These are phyloP conservation scores for Sinapis alba DNA, from an alignment of 441 rosid genomes.

Conservation along the genomic window DNA sequence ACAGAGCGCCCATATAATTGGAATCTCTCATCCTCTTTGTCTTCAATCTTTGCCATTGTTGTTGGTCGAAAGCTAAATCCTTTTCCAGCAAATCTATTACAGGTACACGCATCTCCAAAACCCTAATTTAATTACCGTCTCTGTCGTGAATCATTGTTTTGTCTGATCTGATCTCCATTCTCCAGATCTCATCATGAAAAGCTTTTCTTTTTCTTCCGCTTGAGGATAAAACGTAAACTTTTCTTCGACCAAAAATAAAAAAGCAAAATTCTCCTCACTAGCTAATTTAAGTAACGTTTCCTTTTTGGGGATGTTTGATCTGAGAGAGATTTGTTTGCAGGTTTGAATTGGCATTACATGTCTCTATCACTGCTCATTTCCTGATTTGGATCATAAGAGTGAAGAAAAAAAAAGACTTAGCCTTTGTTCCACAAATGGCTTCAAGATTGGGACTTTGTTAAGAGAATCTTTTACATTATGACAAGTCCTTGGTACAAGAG, in stretches of 20 bases:
- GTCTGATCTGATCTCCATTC: conserved; percentile 39
- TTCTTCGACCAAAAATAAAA: not conserved
- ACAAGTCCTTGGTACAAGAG: conserved; percentile 81
- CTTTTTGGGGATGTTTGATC: conserved; percentile 33
- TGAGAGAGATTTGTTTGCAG: conserved; percentile 39
- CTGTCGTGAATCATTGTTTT: conserved; percentile 4
- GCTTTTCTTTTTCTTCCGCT: not conserved
- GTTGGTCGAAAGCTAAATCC: conserved; percentile 30
- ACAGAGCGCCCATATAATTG: conserved; percentile 31
- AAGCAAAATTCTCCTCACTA: conserved; percentile 8
- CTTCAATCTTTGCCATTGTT: conserved; percentile 27
- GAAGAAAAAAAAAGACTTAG: conserved; percentile 31
- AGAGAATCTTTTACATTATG: conserved; percentile 55
- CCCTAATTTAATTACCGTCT: conserved; percentile 40
- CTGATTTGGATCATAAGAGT: conserved; percentile 37
- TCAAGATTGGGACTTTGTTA: conserved; percentile 39
- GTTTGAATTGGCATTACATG: conserved; percentile 23
- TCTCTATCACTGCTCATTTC: conserved; percentile 19
- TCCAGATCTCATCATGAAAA: conserved; percentile 36
- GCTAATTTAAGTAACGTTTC: conserved; percentile 27
- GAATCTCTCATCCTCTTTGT: conserved; percentile 23
- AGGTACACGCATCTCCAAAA: conserved; percentile 45
- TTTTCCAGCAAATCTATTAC: conserved; percentile 16
- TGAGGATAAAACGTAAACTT: not conserved
- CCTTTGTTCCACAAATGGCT: conserved; percentile 21